These are phyloP conservation scores for Zalaria sp. DNA, from an alignment of 2,329 filamentous ascomycete genomes.

Conservation along the genomic window DNA sequence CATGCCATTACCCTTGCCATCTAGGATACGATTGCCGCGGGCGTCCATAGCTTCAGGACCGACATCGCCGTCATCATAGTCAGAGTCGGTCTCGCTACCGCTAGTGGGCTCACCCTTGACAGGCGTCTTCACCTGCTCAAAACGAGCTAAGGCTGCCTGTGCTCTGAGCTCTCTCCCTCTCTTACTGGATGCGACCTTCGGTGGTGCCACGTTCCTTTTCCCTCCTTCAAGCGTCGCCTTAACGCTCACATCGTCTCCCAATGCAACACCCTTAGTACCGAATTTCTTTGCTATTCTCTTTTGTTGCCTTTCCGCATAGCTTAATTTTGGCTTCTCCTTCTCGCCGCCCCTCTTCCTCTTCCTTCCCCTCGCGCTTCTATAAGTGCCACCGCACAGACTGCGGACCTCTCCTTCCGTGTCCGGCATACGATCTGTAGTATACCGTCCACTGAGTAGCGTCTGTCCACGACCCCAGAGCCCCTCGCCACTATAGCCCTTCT, in stretches of 20 bases:
- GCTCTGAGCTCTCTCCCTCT: constrained; percentile 63
- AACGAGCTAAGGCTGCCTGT: constrained; percentile 61
- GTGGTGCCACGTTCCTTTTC: constrained; percentile 47
- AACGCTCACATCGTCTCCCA: constrained; percentile 55
- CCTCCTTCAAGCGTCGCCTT: constrained; percentile 53
- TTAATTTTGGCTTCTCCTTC: constrained; percentile 36
- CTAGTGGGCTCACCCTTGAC: constrained; percentile 18
- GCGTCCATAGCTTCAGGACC: constrained; percentile 40
- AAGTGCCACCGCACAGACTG: constrained; percentile 72
- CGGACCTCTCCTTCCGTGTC: constrained; percentile 28
- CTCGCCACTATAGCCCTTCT: constrained; percentile 58
- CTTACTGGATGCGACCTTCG: constrained; percentile 60
- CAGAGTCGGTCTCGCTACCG: constrained; percentile 29
- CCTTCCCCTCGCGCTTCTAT: constrained; percentile 38
- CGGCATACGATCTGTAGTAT: constrained; percentile 47
- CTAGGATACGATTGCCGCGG: constrained; percentile 49
- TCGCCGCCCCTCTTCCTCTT: constrained; percentile 41
- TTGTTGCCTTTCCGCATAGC: constrained; percentile 55
- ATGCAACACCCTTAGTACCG: constrained; percentile 50
- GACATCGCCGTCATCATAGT: constrained; percentile 12
- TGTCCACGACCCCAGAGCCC: constrained; percentile 70
- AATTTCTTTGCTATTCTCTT: constrained; percentile 62
- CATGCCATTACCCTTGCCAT: constrained; percentile 52
- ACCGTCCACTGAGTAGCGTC: constrained; percentile 45
- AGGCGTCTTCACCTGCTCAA: constrained; percentile 36